phyloP scores from a whole-genome alignment of 106 monocot species.

The Cymbidium sinense region DNA sequence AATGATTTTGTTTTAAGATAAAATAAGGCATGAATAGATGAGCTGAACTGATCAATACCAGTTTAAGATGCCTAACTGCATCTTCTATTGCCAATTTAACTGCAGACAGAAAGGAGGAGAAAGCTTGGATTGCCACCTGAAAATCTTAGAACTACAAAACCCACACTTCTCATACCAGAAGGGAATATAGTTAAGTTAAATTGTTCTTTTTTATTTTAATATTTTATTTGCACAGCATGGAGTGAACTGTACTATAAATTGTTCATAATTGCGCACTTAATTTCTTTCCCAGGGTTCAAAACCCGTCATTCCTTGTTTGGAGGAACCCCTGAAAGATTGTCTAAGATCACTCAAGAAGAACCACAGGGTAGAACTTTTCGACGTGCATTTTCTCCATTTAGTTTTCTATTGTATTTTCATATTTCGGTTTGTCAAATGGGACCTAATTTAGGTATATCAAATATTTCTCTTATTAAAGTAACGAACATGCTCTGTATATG shows the following conservation, averaged over 20 bases:
- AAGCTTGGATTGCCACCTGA: conserved; percentile 67
- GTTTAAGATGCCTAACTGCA: neutral
- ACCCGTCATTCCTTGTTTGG: conserved; percentile 33
- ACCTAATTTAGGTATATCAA: too few relatives aligned
- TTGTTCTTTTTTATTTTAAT: neutral
- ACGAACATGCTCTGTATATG: too few relatives aligned
- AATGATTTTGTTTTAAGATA: neutral
- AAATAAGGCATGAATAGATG: neutral
- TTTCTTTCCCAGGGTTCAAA: conserved; percentile 30
- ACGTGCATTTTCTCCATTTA: neutral
- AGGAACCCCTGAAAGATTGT: conserved; percentile 57
- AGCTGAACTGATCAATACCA: neutral
- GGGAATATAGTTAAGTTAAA: conserved; percentile 21
- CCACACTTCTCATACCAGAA: conserved; percentile 29
- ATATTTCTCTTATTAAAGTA: too few relatives aligned
- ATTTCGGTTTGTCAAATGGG: neutral
- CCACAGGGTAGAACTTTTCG: conserved; percentile 52
- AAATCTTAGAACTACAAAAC: conserved; percentile 23
- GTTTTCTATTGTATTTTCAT: neutral
- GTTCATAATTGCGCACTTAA: neutral
- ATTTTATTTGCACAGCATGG: neutral
- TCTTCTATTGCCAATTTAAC: neutral
- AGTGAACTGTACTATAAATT: neutral
- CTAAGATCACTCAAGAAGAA: conserved; percentile 65
- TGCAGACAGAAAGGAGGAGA: conserved; percentile 78